Evolutionary conservation across 2,329 filamentous ascomycete species (phyloP).

Genomic region (Leptographium lundbergii): DNA sequence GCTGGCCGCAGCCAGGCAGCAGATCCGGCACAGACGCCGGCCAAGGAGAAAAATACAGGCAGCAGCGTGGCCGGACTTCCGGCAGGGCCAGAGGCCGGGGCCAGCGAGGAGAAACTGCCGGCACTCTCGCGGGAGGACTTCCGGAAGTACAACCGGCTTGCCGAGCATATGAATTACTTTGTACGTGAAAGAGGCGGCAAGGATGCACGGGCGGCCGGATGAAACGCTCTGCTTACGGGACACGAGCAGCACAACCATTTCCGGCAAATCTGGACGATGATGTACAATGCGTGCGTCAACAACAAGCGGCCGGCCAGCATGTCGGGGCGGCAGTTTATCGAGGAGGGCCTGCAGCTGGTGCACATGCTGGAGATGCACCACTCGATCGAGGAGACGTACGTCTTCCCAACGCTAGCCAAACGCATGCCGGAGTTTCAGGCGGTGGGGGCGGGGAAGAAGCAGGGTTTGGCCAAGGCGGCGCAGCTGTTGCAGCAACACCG

Average conservation of each 20-base stretch:
- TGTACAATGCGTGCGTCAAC: slow-evolving; percentile 51
- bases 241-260: slow-evolving; percentile 58
- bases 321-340: slow-evolving; percentile 56
- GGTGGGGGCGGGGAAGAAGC: slow-evolving; percentile 7
- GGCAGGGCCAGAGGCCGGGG: too few species aligned
- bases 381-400: slow-evolving; percentile 64
- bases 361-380: slow-evolving; percentile 65
- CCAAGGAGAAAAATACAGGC: too few species aligned
- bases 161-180: slow-evolving; percentile 63
- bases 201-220: not conserved
- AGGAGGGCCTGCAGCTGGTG: slow-evolving; percentile 55
- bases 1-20: too few species aligned
- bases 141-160: slow-evolving; percentile 56
- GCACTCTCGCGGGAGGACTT: slow-evolving; percentile 57
- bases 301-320: slow-evolving; percentile 48
- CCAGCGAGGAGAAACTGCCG: slow-evolving; percentile 27
- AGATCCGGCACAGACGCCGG: too few species aligned
- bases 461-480: slow-evolving; percentile 26
- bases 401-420: slow-evolving; percentile 66
- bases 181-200: slow-evolving; percentile 26
- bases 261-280: slow-evolving; percentile 56
- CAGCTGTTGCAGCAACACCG: slow-evolving; percentile 63
- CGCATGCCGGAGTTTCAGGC: slow-evolving; percentile 67
- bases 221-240: not conserved
- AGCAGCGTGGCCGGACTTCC: too few species aligned